A percentile compares a stretch with the other conserved stretches of the same genome.
These are phyloP conservation scores for Mitragyna speciosa DNA, from an alignment of 257 asterid species.

Conservation along the genomic window DNA sequence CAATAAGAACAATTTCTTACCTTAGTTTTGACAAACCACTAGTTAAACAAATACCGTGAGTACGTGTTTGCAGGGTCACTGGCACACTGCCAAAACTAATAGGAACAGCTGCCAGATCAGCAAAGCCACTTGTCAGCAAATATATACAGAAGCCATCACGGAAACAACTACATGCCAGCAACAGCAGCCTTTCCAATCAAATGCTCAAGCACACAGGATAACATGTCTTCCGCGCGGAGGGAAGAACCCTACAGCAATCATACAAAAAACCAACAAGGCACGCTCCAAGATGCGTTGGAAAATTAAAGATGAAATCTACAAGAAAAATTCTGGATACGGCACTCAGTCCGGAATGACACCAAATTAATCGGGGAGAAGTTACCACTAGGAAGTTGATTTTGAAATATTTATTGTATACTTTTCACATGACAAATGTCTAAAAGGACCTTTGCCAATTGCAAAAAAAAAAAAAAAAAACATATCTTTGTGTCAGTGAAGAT, in stretches of 20 bases:
- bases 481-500: neutral
- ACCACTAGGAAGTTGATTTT: neutral
- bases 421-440: neutral
- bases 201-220: neutral
- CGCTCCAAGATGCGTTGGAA: constrained; percentile 15
- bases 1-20: neutral
- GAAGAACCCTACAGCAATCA: constrained; percentile 11
- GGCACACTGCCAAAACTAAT: neutral
- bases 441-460: neutral
- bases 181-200: neutral
- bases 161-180: neutral
- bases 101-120: neutral
- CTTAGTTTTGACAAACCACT: neutral
- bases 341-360: neutral
- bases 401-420: too few relatives aligned
- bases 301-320: neutral
- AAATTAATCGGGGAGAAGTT: neutral
- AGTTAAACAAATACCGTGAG: neutral
- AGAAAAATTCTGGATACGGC: neutral
- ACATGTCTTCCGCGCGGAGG: too few relatives aligned
- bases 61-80: neutral
- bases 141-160: neutral
- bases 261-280: neutral
- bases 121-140: neutral
- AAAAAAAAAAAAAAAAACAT: too few relatives aligned